Evolutionary conservation across 306 rosid genomes (phyloP), one percentile per base, ranked within the genome.

Genomic region (Trichosanthes truncata): DNA sequence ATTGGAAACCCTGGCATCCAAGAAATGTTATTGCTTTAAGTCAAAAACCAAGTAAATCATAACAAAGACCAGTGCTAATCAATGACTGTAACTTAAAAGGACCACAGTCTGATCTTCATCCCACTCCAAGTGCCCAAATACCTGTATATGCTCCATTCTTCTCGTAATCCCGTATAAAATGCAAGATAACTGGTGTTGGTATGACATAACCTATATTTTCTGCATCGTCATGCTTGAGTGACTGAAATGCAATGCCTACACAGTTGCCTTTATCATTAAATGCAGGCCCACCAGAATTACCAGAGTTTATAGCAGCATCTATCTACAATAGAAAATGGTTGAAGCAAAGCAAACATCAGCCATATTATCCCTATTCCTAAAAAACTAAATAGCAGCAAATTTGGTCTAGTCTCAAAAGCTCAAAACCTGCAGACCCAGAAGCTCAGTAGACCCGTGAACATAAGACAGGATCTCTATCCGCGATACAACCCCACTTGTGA

Each of bases 281-380:
- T 14, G 99, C 99, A 82, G 99, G 99, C 60, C 99, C 99, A 74
- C 98, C 98, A 13, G 98, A 96, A 88, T 96, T 96, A 55, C 99
- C 98, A 40, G 99, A 96, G 86, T 96, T 93, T 79, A 96, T 91
- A 61, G 98, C 98, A 80, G 96, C 98, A 81, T 96, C 99, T 84
- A 93, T 96, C 97, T 96, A 87, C 82, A 85, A 76, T 83, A 84
- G 31, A 36, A 13, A 68, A 53, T 46, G 73, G 41, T 0, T 41
- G 45, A 84, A 72, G 79, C 25, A 77, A 77, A 78, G 45, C 60
- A 77, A 78, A 31, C 60, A 78, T 78, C 26, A 11, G 48, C 29
- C 71, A 41, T 25, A 75, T 7, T 78, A 13, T 36, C 23, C 71
- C 6, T 10, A 77, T 18, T 33, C 48, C 78, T 73, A 9, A 51